A percentile compares a stretch with the other conserved stretches of the same genome.
These are phyloP conservation scores for Phytomonas sp. DNA, from an alignment of 208 protist species.

Conservation along the genomic window DNA sequence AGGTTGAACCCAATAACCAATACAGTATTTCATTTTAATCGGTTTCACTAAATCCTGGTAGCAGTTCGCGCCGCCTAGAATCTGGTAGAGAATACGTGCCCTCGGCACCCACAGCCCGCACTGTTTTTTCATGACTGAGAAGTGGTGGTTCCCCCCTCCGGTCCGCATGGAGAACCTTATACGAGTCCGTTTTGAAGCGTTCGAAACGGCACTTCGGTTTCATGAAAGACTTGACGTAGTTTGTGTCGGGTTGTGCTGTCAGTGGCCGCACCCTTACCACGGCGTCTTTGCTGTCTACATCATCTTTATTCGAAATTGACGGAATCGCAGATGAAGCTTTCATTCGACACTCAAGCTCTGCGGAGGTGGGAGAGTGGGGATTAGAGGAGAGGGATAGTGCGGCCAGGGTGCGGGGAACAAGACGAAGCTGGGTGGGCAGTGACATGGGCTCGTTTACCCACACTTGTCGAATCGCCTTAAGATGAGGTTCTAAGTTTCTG, in stretches of 20 bases:
- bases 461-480: conserved; percentile 36
- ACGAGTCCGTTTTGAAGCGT: conserved; percentile 28
- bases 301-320: neutral
- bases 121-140: neutral
- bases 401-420: conserved; percentile 49
- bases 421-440: conserved; percentile 51
- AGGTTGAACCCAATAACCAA: neutral
- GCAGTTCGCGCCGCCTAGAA: neutral
- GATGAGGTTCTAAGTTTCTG: conserved; percentile 28
- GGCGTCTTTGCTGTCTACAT: neutral
- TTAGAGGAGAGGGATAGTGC: conserved; percentile 31
- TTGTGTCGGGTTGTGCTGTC: conserved; percentile 20
- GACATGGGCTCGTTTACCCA: conserved; percentile 83
- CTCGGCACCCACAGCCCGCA: neutral
- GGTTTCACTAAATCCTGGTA: neutral
- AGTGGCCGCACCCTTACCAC: conserved; percentile 15
- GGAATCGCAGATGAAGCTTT: neutral
- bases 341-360: neutral
- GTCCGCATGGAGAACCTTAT: conserved; percentile 14
- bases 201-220: conserved; percentile 31
- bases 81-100: neutral
- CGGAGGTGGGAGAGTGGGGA: conserved; percentile 5
- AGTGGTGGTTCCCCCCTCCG: neutral
- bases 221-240: conserved; percentile 44
- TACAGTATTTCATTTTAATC: neutral